Percentiles rank a stretch among this genome's conserved stretches.
phyloP scores from a whole-genome alignment of 768 basidiomycete species.

The Macrocybe gigantea region DNA sequence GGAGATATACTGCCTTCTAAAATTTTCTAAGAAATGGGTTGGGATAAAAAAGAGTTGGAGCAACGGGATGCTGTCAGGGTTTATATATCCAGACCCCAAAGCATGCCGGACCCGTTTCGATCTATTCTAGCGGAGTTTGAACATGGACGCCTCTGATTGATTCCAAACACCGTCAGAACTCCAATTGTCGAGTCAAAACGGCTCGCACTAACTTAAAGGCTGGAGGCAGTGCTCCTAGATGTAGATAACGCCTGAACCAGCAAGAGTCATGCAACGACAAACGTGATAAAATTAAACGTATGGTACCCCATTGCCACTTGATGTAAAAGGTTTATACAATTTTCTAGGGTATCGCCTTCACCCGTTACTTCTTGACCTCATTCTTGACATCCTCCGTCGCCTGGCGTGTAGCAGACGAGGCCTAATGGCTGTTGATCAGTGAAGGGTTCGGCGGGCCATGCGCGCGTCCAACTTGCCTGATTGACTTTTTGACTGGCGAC shows the following conservation, averaged over 20 bases:
- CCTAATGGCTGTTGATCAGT: conserved; percentile 15
- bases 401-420: conserved; percentile 24
- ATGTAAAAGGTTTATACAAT: not conserved
- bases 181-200: no score
- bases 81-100: no score
- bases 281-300: no score
- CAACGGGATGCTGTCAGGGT: not conserved
- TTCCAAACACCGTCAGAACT: no score
- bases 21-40: conserved; percentile 12
- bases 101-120: no score
- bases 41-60: conserved; percentile 9
- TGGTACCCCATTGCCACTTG: no score
- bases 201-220: no score
- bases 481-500: conserved; percentile 30
- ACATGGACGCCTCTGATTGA: conserved; percentile 1
- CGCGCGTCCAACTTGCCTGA: conserved; percentile 20
- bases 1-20: conserved; percentile 23
- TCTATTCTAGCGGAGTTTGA: conserved; percentile 13
- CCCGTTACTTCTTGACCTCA: conserved; percentile 18
- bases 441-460: not conserved
- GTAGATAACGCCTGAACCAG: no score
- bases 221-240: no score
- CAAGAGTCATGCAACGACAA: no score
- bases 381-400: conserved; percentile 30
- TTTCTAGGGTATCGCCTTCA: no score